A percentile compares a stretch with the other conserved stretches of the same genome.
phyloP scores from a whole-genome alignment of 257 asterid genomes.

The Primulina eburnea region DNA sequence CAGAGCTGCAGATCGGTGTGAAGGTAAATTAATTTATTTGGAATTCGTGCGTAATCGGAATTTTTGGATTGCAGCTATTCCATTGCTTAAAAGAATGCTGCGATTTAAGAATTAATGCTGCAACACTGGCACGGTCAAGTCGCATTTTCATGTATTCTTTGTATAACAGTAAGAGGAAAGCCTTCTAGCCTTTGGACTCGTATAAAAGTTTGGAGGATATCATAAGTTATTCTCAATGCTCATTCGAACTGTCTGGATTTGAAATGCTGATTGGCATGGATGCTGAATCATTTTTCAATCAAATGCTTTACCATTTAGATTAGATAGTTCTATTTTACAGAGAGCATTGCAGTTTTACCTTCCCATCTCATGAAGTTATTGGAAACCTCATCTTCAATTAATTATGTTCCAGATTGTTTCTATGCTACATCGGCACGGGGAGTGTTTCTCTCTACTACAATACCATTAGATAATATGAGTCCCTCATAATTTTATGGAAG shows the following conservation, averaged over 20 bases:
- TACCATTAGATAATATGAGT: too few species aligned
- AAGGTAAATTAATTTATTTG: slow-evolving; percentile 44
- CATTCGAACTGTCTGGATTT: neutral
- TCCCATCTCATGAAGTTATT: neutral
- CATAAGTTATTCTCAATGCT: neutral
- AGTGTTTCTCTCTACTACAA: too few species aligned
- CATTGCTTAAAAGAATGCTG: neutral
- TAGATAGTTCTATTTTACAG: neutral
- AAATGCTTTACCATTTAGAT: neutral
- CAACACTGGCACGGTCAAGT: neutral
- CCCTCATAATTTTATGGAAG: too few species aligned
- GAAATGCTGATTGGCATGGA: neutral
- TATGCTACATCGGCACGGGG: too few species aligned
- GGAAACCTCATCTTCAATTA: neutral
- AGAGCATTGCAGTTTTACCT: neutral
- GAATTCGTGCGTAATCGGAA: neutral
- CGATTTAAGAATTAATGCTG: neutral
- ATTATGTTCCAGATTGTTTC: neutral
- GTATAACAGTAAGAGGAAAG: neutral
- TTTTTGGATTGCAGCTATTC: neutral
- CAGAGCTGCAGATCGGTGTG: slow-evolving; percentile 91
- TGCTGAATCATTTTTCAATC: too few species aligned
- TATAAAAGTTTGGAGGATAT: neutral
- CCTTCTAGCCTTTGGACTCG: neutral
- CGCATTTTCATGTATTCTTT: neutral